Percentiles rank a stretch among this genome's conserved stretches.
Evolutionary conservation across 2,329 filamentous ascomycete genomes (phyloP).

Genomic region (Aureobasidium mangrovei): DNA sequence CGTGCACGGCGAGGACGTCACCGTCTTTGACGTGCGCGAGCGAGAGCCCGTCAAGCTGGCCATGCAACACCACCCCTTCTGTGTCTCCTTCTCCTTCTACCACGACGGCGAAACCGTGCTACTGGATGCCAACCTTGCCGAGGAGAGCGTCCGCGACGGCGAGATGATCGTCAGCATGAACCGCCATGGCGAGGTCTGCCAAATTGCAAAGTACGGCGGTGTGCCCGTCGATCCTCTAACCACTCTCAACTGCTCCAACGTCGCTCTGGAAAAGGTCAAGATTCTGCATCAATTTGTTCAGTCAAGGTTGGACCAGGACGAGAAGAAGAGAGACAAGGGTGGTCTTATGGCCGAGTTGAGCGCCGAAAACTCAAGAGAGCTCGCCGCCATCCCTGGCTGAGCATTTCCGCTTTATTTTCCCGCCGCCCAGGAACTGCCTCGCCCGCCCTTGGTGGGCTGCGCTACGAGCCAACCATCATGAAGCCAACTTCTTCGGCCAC

Average conservation of each 20-base stretch:
- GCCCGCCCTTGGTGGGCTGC: neutral
- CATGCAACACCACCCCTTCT: conserved; percentile 86
- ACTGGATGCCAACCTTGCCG: conserved; percentile 62
- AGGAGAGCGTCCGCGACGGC: conserved; percentile 67
- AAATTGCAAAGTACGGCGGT: conserved; percentile 85
- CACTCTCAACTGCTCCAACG: conserved; percentile 65
- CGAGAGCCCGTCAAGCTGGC: conserved; percentile 83
- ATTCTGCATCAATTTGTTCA: conserved; percentile 69
- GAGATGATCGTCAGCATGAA: conserved; percentile 80
- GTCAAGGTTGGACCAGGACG: conserved; percentile 64
- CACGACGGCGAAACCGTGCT: conserved; percentile 58
- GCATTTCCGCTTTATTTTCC: neutral
- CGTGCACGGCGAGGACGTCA: conserved; percentile 75
- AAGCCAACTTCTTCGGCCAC: neutral
- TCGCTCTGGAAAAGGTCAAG: conserved; percentile 71
- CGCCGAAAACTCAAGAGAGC: conserved; percentile 66
- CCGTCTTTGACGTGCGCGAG: conserved; percentile 75
- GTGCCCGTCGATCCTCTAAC: conserved; percentile 69
- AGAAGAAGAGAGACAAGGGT: conserved; percentile 66
- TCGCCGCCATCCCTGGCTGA: conserved; percentile 16
- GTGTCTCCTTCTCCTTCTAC: conserved; percentile 82
- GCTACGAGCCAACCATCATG: neutral
- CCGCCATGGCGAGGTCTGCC: conserved; percentile 80
- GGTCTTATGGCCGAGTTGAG: conserved; percentile 73
- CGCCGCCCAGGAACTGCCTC: neutral